These are phyloP conservation scores for Xerocomus brunneocitrinus DNA, from an alignment of 768 basidiomycete genomes.

Conservation along the genomic window DNA sequence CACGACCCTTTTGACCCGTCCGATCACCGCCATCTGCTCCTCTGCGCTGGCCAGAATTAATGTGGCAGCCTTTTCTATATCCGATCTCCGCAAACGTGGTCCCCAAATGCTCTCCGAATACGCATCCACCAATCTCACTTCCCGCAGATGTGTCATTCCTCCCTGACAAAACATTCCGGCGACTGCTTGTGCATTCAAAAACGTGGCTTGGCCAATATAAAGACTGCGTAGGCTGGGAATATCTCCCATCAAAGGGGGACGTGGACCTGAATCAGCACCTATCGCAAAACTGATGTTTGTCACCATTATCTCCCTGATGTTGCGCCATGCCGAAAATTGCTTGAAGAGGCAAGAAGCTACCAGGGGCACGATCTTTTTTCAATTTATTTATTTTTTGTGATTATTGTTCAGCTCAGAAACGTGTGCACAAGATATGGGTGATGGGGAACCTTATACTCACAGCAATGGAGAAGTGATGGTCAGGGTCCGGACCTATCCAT, in stretches of 20 bases:
- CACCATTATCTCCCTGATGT: slow-evolving; percentile 42
- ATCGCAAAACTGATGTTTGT: slow-evolving; percentile 43
- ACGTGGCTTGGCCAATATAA: slow-evolving; percentile 47
- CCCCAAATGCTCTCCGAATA: slow-evolving; percentile 60
- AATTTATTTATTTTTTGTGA: background rate
- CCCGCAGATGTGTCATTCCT: slow-evolving; percentile 24
- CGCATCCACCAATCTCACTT: slow-evolving; percentile 46
- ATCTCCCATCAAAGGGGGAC: slow-evolving; percentile 31
- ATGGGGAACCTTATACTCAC: slow-evolving; percentile 32
- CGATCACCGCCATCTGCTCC: slow-evolving; percentile 18
- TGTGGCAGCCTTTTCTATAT: slow-evolving; percentile 38
- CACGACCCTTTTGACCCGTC: slow-evolving; percentile 38
- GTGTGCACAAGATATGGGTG: background rate
- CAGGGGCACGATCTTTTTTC: slow-evolving; percentile 21
- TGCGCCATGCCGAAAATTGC: slow-evolving; percentile 35
- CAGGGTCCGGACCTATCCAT: slow-evolving; percentile 61
- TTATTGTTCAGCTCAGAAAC: background rate
- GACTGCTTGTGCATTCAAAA: slow-evolving; percentile 39
- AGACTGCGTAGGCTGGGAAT: slow-evolving; percentile 40
- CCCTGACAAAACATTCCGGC: slow-evolving; percentile 33
- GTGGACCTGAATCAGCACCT: slow-evolving; percentile 6
- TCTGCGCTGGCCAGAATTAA: slow-evolving; percentile 3
- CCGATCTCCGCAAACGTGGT: slow-evolving; percentile 43
- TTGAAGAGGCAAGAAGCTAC: slow-evolving; percentile 24
- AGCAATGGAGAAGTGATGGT: slow-evolving; percentile 58